Base-by-base conservation (phyloP, 192 early-diverging fungal genomes). In the Lunasporangiospora selenospora region DNA sequence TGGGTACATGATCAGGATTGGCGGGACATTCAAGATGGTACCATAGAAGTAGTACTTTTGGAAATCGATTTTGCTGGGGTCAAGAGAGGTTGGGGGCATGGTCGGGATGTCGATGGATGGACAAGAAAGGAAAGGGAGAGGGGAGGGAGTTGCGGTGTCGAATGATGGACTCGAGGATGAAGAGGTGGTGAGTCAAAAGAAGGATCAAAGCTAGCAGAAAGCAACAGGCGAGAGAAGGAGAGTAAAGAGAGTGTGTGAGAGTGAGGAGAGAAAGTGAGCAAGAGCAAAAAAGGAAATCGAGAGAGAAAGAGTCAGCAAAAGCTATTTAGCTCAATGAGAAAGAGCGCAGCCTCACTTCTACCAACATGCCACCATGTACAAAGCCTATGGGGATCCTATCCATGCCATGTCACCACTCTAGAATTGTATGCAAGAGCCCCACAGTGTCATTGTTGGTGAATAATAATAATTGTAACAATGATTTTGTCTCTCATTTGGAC, bases 1-100 rank as follows among this genome's bases (percentile, higher is more conserved):
- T 18, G 76, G 76, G 62, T 77, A 77, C 56, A 77, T 64, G 50
- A 65, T 34, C 12, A 64, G 45, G 44, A 77, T 69, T 34, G 76
- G 76, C 6, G 76, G 65, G 15, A 67, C 57, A 59, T 77, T 77
- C 40, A 77, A 65, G n/a, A 77, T 29, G 2, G 76, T 69, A 26
- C 65, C 76, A 21, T 63, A 77, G 30, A 64, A 46, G 52, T 65
- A 77, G 57, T 77, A 77, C 43, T 58, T 61, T 49, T 26, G 41
- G 46, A 77, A 77, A 37, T 77, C 76, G 57, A 77, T 69, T 40
- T 58, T 62, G 27, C 60, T 7, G 5, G 44, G 41, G 33, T 60
- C 77, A 44, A 53, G 67, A 61, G 47, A 19, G 24, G 53, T n/a
- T 37, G 60, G 69, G 24, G 69, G 69, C 69, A 73, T 73, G 41